phyloP scores from a whole-genome alignment of 345 rosid genomes.

The Odontarrhena argentea region DNA sequence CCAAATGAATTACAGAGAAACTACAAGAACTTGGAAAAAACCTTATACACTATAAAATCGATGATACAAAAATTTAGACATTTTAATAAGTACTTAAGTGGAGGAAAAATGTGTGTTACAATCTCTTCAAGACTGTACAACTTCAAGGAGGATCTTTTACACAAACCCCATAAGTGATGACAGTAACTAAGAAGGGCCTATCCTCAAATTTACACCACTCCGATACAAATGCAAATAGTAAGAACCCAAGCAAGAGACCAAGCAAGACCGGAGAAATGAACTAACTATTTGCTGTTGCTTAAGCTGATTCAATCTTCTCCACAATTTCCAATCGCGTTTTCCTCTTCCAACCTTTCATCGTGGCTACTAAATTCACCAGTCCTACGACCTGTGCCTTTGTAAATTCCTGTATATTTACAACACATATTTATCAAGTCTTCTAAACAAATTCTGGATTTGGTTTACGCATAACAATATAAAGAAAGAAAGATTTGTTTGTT shows the following conservation, averaged over 20 bases:
- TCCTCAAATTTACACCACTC: slow-evolving; percentile 41
- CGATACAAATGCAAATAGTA: slow-evolving; percentile 34
- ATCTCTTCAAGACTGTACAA: slow-evolving; percentile 41
- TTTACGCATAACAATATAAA: not conserved
- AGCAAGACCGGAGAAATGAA: not conserved
- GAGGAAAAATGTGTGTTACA: slow-evolving; percentile 24
- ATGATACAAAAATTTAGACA: slow-evolving; percentile 18
- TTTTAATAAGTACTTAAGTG: slow-evolving; percentile 1
- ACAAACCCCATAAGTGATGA: slow-evolving; percentile 28
- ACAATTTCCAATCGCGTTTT: slow-evolving; percentile 77
- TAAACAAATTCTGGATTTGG: not conserved
- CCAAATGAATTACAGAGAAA: not conserved
- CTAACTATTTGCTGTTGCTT: slow-evolving; percentile 14
- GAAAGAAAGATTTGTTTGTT: slow-evolving; percentile 6
- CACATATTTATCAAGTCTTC: not conserved
- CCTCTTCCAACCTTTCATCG: slow-evolving; percentile 98
- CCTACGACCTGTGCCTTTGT: slow-evolving; percentile 75
- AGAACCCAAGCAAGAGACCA: slow-evolving; percentile 12
- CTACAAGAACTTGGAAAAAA: not conserved
- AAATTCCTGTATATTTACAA: slow-evolving; percentile 62
- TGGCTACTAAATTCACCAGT: slow-evolving; percentile 82
- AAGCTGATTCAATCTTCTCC: slow-evolving; percentile 76
- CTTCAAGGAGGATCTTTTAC: slow-evolving; percentile 33
- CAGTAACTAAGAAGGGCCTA: slow-evolving; percentile 29
- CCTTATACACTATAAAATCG: not conserved